phyloP scores from a whole-genome alignment of 83 land plant genomes.

The Larix sibirica region DNA sequence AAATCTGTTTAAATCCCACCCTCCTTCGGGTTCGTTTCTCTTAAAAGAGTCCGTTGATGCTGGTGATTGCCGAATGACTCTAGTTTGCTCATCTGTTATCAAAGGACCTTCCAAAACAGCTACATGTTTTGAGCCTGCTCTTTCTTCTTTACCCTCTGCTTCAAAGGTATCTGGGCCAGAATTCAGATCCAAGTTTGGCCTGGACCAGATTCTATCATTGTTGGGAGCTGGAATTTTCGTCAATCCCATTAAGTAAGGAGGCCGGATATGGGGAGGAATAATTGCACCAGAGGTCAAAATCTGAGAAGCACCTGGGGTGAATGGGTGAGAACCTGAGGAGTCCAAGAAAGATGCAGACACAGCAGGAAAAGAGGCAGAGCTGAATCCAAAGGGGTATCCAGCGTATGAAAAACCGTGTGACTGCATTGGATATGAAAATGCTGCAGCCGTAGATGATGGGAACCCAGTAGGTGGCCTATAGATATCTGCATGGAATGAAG shows the following conservation, averaged over 20 bases:
- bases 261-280: constrained; percentile 5
- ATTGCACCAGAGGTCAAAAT: background rate
- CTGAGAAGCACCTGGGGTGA: background rate
- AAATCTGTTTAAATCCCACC: constrained; percentile 10
- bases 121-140: background rate
- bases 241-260: background rate
- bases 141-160: background rate
- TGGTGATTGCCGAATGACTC: background rate
- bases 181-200: constrained; percentile 11
- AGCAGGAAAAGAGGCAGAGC: background rate
- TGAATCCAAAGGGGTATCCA: no score
- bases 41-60: background rate
- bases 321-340: background rate
- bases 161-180: constrained; percentile 11
- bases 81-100: background rate
- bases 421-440: no score
- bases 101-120: constrained; percentile 1
- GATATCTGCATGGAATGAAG: no score
- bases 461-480: no score
- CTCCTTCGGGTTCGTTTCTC: constrained; percentile 13
- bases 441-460: no score
- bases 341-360: background rate
- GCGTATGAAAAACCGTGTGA: no score
- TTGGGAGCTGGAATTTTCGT: background rate
- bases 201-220: background rate